Base-by-base conservation (phyloP, 768 basidiomycete genomes). In the Collybiopsis confluens region DNA sequence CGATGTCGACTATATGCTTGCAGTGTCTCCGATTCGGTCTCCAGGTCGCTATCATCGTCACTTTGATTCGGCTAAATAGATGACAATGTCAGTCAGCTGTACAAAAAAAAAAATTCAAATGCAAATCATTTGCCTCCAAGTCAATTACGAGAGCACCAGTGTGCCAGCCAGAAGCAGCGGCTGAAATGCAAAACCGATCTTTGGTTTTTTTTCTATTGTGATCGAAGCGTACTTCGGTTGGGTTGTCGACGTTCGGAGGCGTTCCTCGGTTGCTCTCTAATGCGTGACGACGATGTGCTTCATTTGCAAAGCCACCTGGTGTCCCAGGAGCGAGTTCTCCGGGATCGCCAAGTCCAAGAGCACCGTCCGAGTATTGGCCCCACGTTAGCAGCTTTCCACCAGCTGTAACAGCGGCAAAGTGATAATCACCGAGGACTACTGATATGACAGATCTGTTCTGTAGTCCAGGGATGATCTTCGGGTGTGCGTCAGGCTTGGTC, bases 361-460 rank as follows among this genome's bases (percentile, higher is more conserved):
- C 93, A 10, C 95, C 94, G 27, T 70, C 65, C 20, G 86, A 87
- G 68, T 83, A 88, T 23, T 67, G 59, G 15, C 92, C 92, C 92
- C 90, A 95, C 10, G 93, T 90, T 18, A 87, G 71, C 23, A 93
- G 72, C 63, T 84, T 79, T 15, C 95, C 96, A 21, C 75, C 67
- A 36, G 80, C 74, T 2, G 92, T 95, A 61, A 97, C 73, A 1
- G 96, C 95, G 33, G 83, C 90, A 63, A 77, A 84, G 71, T 98
- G 96, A 67, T 95, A 97, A 68, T 98, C 96, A 4, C 96, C 96
- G 47, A 93, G 77, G 13, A 87, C 86, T 52, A 96, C 84, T 47
- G 91, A 90, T 56, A 98, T 95, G 51, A 98, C 81, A 35, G 78
- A 74, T 58, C 72, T 80, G 59, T 88, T 78, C 61, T 97, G 92